These are phyloP conservation scores for Yarrowia keelungensis DNA, from an alignment of 805 yeast species.

Conservation along the genomic window DNA sequence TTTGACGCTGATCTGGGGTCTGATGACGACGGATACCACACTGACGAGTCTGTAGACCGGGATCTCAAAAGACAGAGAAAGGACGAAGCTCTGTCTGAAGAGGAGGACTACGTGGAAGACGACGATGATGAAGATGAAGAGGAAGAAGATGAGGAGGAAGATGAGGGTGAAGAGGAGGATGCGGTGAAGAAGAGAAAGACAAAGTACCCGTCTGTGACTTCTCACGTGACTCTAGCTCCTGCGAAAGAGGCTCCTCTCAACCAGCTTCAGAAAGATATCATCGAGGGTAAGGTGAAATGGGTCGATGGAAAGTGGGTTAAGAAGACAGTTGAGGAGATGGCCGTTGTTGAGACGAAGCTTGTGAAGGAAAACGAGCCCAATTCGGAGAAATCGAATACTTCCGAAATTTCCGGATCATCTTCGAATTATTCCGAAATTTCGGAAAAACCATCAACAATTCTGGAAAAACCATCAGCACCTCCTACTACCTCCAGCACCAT, in stretches of 20 bases:
- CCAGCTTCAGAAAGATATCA: constrained; percentile 16
- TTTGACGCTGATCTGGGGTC: constrained; percentile 22
- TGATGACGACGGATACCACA: constrained; percentile 7
- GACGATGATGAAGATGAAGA: not conserved
- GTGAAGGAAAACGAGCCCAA: too few relatives aligned
- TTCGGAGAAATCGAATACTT: too few relatives aligned
- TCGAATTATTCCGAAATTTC: too few relatives aligned
- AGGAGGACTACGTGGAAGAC: not conserved
- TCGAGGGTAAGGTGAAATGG: constrained; percentile 4
- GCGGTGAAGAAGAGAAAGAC: not conserved
- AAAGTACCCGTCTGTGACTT: not conserved
- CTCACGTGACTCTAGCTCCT: not conserved
- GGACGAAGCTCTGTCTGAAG: not conserved
- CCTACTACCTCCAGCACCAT: not conserved
- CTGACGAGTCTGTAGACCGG: not conserved
- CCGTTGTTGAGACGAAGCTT: too few relatives aligned
- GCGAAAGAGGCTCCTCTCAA: constrained; percentile 16
- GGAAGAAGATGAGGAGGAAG: not conserved
- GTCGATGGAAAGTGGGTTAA: not conserved
- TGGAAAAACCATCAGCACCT: too few relatives aligned
- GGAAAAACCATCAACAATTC: too few relatives aligned
- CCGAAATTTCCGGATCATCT: too few relatives aligned
- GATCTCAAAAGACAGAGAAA: not conserved
- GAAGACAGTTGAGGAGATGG: not conserved
- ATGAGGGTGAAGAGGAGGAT: not conserved